A percentile compares a stretch with the other conserved stretches of the same genome.
Evolutionary conservation across 192 early-diverging fungal genomes (phyloP).

Genomic region (Umbelopsis isabellina): DNA sequence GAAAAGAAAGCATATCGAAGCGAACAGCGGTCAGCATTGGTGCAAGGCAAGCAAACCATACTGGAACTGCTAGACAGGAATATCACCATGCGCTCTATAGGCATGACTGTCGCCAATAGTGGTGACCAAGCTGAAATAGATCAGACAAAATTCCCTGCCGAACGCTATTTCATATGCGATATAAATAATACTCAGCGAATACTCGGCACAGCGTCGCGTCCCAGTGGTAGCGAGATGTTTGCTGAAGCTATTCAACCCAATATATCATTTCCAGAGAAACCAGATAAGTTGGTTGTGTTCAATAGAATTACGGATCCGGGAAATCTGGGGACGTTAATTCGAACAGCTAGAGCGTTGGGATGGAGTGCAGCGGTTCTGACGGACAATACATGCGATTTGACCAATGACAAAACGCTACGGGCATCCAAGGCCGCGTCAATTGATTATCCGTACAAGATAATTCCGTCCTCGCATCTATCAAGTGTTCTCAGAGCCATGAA

Average conservation of each 20-base stretch:
- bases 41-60: constrained; percentile 40
- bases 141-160: constrained; percentile 31
- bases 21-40: constrained; percentile 25
- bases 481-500: constrained; percentile 23
- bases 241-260: constrained; percentile 51
- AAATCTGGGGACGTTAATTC: constrained; percentile 48
- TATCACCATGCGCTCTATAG: constrained; percentile 23
- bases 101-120: constrained; percentile 27
- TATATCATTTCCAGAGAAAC: constrained; percentile 11
- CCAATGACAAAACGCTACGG: constrained; percentile 51
- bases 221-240: constrained; percentile 46
- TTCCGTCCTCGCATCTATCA: constrained; percentile 22
- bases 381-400: constrained; percentile 46
- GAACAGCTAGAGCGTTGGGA: constrained; percentile 49
- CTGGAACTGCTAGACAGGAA: constrained; percentile 25
- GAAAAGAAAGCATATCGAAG: constrained; percentile 36
- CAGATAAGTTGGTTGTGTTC: constrained; percentile 41
- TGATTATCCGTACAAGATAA: constrained; percentile 35
- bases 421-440: constrained; percentile 47
- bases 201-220: constrained; percentile 48
- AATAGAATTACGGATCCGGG: constrained; percentile 51
- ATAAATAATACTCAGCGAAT: constrained; percentile 45
- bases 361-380: constrained; percentile 47
- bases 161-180: constrained; percentile 45
- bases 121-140: constrained; percentile 28